Evolutionary conservation across 1,284 basidiomycete genomes (phyloP), one percentile per base, ranked within the genome.

Genomic region (Heliocybe sulcata): DNA sequence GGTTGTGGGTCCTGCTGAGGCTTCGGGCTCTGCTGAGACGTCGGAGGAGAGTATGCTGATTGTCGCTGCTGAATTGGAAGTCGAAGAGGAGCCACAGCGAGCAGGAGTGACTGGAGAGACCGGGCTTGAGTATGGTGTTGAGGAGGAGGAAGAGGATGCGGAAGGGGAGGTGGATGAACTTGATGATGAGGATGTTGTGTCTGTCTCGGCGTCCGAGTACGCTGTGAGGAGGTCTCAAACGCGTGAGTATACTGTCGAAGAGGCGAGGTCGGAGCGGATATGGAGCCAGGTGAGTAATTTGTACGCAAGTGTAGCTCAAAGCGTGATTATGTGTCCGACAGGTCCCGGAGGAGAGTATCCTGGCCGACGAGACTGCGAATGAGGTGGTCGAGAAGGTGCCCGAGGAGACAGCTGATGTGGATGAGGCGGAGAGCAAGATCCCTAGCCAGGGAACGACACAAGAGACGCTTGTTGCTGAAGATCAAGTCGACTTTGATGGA

Each of bases 121-220:
- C 38, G 38, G 16, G 6, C 8, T 16, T n/a, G 38, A 42, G 16
- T 42, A 42, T 49, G 23, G 8, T 25, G 47, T 29, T 49, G 14
- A 12, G 14, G 47, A 29, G 12, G 9, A 14, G 4, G 47, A 25
- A 8, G 23, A 6, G 9, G 47, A 23, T 26, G 25, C 14, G 27
- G 19, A 35, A 16, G 50, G 29, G 35, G 52, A 53, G n/a, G 35
- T 53, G 11, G 52, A 53, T 45, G 52, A 54, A 29, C 45, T 54
- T 11, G 45, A 47, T 19, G 53, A 50, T 50, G 60, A 60, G 14
- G 54, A 49, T 51, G 33, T 35, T 25, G 35, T 14, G 16, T 29
- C 27, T 23, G 22, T 49, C 25, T 22, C 26, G 19, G 19, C 55
- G 22, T 29, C 47, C 8, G 38, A 42, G 16, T 42, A 42, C 38